phyloP scores from a whole-genome alignment of 768 basidiomycete genomes.

The Boletus reticuloceps region DNA sequence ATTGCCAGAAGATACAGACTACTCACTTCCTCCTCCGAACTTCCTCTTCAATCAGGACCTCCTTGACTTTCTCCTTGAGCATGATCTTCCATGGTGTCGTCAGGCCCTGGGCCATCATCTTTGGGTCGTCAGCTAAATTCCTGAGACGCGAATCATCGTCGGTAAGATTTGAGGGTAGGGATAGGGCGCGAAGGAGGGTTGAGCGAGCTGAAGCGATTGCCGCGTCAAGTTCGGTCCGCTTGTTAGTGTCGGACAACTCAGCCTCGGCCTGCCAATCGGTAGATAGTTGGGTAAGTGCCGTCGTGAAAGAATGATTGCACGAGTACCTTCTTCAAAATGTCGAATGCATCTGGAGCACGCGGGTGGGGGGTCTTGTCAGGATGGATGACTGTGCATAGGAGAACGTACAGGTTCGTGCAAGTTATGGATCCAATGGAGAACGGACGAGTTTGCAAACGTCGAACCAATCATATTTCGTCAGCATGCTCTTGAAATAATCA shows the following conservation, averaged over 20 bases:
- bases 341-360: slow-evolving; percentile 89
- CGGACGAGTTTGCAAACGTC: background rate
- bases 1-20: background rate
- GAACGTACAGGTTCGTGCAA: slow-evolving; percentile 38
- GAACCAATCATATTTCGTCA: slow-evolving; percentile 16
- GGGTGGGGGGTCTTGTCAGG: slow-evolving; percentile 94
- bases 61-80: slow-evolving; percentile 71
- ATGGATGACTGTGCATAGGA: slow-evolving; percentile 77
- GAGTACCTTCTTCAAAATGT: slow-evolving; percentile 84
- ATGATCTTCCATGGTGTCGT: slow-evolving; percentile 65
- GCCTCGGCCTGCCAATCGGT: slow-evolving; percentile 63
- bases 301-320: background rate
- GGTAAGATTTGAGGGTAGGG: slow-evolving; percentile 56
- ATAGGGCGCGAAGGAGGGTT: slow-evolving; percentile 59
- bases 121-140: slow-evolving; percentile 39
- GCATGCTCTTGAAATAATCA: slow-evolving; percentile 14
- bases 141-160: slow-evolving; percentile 60
- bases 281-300: background rate
- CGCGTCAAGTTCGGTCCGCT: slow-evolving; percentile 80
- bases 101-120: slow-evolving; percentile 27
- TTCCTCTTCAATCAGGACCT: slow-evolving; percentile 88
- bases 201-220: slow-evolving; percentile 73
- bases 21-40: slow-evolving; percentile 77
- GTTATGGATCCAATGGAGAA: background rate
- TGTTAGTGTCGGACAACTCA: slow-evolving; percentile 74